Conservation (phyloP, 805 yeast genomes). For the Debaryomyces tyrocola region DNA sequence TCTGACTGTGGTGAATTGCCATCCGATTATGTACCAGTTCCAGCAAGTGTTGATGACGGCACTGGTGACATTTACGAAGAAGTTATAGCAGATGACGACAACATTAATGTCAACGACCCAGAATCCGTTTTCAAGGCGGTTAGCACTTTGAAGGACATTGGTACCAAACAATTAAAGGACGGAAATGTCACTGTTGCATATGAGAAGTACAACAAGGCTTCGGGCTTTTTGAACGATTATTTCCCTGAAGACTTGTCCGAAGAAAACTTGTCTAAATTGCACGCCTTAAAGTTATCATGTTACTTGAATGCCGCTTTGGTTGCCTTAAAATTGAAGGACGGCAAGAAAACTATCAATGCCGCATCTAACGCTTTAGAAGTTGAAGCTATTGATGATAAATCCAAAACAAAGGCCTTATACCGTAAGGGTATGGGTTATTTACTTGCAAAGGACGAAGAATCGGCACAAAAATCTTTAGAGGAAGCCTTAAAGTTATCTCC, state of each 20-base stretch:
- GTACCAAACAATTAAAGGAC: constrained; percentile 71
- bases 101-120: constrained; percentile 58
- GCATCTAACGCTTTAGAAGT: constrained; percentile 67
- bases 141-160: constrained; percentile 67
- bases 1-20: constrained; percentile 78
- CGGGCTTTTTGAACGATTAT: constrained; percentile 66
- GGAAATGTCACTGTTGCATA: constrained; percentile 58
- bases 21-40: constrained; percentile 53
- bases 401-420: constrained; percentile 81
- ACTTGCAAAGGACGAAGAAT: constrained; percentile 63
- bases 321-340: constrained; percentile 61
- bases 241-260: constrained; percentile 67
- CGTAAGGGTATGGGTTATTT: constrained; percentile 80
- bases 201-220: constrained; percentile 72
- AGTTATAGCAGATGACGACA: constrained; percentile 69
- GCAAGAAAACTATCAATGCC: constrained; percentile 54
- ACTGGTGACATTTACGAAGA: constrained; percentile 86
- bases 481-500: constrained; percentile 67
- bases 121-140: constrained; percentile 68
- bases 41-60: constrained; percentile 61
- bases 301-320: constrained; percentile 74
- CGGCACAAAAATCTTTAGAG: constrained; percentile 64
- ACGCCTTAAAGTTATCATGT: constrained; percentile 60
- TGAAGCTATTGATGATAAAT: constrained; percentile 58
- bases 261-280: constrained; percentile 50